Evolutionary conservation across 352 stramenopile genomes (phyloP), one percentile per base, ranked within the genome.

Genomic region (Pythium utonaiense): DNA sequence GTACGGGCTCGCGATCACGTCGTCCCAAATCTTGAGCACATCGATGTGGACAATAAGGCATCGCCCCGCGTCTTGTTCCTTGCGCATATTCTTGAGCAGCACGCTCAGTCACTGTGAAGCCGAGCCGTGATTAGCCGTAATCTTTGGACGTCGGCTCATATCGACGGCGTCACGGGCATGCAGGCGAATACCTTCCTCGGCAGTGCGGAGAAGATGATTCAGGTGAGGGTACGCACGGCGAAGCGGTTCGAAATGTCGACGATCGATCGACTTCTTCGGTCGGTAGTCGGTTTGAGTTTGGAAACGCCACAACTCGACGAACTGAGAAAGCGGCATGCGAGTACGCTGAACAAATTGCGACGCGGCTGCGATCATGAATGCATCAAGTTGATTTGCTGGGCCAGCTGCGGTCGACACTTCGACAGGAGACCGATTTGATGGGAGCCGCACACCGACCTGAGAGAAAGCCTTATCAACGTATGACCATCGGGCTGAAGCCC

Each of bases 1-100:
- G 33, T 69, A 70, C 2, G 56, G 59, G 36, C 62, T 47, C 54
- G 38, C 6, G 21, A 47, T 1, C n/a, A 61, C 45, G 0, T 61
- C 31, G 1, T 41, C 8, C 54, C 42, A 61, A n/a, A 61, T 5
- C 1, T 44, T 9, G 14, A 61, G 28, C 19, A 61, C 44, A 41
- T 61, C 54, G 8, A 34, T 6, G 19, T 61, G 30, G 27, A 53
- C 3, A 5, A 61, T 28, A 14, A 61, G 25, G 21, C 22, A 31
- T 6, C 54, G 54, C 14, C 42, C 42, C 3, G 54, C 38, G 38
- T 44, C 40, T 48, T 61, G 54, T 31, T 61, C 54, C 13, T 30
- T 53, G 3, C 40, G 40, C 4, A 61, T 28, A 31, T 61, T 61
- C 8, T 53, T 53, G 16, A 53, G 27, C 1, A 61, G 54, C 10